Base-by-base conservation (phyloP, 148 eudicot species). In the Chenopodium album region DNA sequence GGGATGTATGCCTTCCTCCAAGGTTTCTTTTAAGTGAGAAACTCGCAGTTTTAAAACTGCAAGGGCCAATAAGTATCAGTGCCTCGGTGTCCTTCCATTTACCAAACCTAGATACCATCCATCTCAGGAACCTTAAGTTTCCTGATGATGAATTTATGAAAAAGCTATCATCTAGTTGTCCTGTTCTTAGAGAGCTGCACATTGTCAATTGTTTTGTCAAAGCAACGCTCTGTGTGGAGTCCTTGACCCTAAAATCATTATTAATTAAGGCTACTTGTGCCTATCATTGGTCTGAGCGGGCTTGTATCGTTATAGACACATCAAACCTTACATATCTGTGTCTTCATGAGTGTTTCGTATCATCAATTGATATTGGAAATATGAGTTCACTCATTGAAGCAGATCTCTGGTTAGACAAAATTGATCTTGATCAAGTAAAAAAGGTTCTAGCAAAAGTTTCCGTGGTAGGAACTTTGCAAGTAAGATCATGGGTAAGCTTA, bases 91-190 rank as follows among this genome's bases (percentile, higher is more conserved):
- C 31, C 37, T 70, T 71, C 9, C 76, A 70, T 22, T 56, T 70
- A n/a, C 76, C 81, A 32, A 52, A 29, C n/a, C 37, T 79, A 12
- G 67, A 79, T 32, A 59, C 54, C n/a, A 11, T 68, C 67, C 31
- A 79, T 16, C 52, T 79, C 22, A 10, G 3, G 3, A 0, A 2
- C 13, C 1, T 79, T 31, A 31, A 69, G 22, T 54, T 79, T 13
- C 67, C 66, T 32, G 37, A 56, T 79, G 81, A 79, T 70, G 76
- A 34, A 13, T 79, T 79, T 34, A 52, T 79, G 66, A 69, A 23
- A 50, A 52, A 34, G 75, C 50, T 79, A 0, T 32, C 65, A n/a
- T 79, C 64, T 1, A 64, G 52, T 70, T 79, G 67, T 66, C 81
- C 76, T n/a, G 75, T 56, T 8, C 81, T 79, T 11, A 79, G 22